Conservation (phyloP, 2,329 filamentous ascomycete species). For the Chrysoporthe austroafricana region DNA sequence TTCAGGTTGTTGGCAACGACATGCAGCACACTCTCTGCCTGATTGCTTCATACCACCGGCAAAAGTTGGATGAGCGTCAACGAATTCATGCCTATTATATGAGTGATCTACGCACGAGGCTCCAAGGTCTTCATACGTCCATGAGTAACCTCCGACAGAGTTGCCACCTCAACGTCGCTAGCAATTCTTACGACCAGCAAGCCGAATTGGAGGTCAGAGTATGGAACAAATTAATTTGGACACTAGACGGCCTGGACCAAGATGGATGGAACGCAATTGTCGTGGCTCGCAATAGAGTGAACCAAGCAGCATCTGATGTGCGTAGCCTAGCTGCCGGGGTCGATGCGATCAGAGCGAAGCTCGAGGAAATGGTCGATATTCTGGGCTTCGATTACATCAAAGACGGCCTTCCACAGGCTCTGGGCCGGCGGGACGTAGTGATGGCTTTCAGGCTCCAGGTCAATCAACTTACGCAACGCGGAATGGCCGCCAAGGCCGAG, state of each 20-base stretch:
- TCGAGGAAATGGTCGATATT: not conserved
- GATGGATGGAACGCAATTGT: not conserved
- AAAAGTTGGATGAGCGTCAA: not conserved
- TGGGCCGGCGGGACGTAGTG: not conserved
- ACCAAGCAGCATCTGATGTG: not conserved
- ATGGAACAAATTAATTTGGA: not conserved
- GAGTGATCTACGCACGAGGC: not conserved
- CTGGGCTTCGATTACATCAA: not conserved
- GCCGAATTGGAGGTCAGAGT: not conserved
- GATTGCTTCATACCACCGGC: not conserved
- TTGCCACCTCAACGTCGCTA: not conserved
- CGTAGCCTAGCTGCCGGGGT: not conserved
- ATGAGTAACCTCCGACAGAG: not conserved
- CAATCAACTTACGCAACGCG: not conserved
- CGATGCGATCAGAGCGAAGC: not conserved
- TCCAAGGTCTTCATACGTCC: not conserved
- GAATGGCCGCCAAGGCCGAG: not conserved
- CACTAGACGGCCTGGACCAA: not conserved
- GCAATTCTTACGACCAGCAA: not conserved
- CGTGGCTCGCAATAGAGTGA: not conserved
- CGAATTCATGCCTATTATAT: not conserved
- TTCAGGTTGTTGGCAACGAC: not conserved
- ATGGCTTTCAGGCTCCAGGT: not conserved
- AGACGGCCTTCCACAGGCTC: not conserved
- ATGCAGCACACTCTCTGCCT: not conserved